Evolutionary conservation across 2,329 filamentous ascomycete genomes (phyloP), one percentile per base, ranked within the genome.

Genomic region (Calycina marina): DNA sequence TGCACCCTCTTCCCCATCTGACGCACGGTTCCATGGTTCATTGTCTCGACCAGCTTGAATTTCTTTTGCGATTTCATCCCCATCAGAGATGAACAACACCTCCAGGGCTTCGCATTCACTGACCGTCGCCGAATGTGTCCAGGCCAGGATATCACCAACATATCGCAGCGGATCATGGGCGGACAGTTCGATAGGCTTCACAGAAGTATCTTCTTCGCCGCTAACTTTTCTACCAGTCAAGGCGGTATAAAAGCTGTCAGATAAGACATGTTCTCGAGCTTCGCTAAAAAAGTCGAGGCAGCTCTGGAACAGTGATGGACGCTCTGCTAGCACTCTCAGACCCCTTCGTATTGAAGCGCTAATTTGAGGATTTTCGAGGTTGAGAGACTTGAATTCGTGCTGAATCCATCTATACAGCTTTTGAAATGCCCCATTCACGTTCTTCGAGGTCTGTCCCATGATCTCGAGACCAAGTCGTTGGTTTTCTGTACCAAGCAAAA

Each of bases 341-440:
- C 85, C 85, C 35, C 77, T 72, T 31, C 88, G 72, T 40, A 98
- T 86, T 0, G 82, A 77, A 13, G 77, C 69, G 50, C 80, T 86
- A 53, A 96, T 86, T 47, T 93, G 86, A 1, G 86, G 86, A 44
- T 92, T 93, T 50, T 98, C 90, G 6, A 96, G 67, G 52, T 96
- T 92, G 31, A 96, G 59, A 0, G 77, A 77, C 54, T 86, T 93
- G 58, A 98, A 92, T 47, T 94, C 85, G 37, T 80, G 76, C 52
- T 94, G 86, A 13, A 93, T 76, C 88, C 88, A 98, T 46, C 83
- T 76, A 56, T 93, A 94, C 3, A 98, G 67, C 52, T 94, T 98
- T 52, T 98, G 88, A 46, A 90, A 98, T 4, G 83, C 88, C 11
- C 77, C 67, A 48, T 93, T 90, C 30, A 98, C 67, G 40, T 83